phyloP scores from a whole-genome alignment of 768 basidiomycete species.

The Chlorophyllum brunneum region DNA sequence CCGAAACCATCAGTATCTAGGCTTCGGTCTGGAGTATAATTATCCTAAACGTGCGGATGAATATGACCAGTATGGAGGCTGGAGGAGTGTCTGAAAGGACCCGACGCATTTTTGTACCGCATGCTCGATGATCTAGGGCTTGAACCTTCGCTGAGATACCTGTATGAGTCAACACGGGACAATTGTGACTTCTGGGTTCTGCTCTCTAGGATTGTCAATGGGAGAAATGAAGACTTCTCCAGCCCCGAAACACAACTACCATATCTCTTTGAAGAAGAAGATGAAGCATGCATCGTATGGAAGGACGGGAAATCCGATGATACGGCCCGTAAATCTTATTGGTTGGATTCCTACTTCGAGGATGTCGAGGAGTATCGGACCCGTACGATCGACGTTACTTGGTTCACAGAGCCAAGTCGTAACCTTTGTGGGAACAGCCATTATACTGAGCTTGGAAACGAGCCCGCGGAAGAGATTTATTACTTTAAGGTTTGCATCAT shows the following conservation, averaged over 20 bases:
- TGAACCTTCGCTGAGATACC: constrained; percentile 16
- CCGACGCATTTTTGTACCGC: constrained; percentile 21
- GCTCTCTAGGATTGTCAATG: not conserved
- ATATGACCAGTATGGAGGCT: constrained; percentile 8
- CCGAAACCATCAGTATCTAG: constrained; percentile 29
- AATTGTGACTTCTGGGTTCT: constrained; percentile 5
- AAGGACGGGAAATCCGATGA: not conserved
- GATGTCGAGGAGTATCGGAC: not conserved
- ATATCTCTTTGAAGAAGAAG: not conserved
- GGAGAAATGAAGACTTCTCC: not conserved
- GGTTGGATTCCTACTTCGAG: not conserved
- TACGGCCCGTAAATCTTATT: not conserved
- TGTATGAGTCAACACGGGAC: constrained; percentile 15
- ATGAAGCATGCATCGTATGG: not conserved
- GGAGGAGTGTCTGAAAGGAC: constrained; percentile 24
- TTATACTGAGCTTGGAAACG: not conserved
- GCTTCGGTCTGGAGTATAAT: constrained; percentile 29
- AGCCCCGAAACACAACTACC: not conserved
- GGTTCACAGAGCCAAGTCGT: constrained; percentile 1
- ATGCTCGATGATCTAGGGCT: constrained; percentile 18
- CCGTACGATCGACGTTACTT: not conserved
- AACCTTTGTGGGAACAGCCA: not conserved
- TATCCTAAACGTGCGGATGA: constrained; percentile 24
- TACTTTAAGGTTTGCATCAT: constrained; percentile 6
- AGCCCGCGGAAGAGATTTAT: not conserved